Evolutionary conservation across 2,329 filamentous ascomycete genomes (phyloP).

Genomic region (Dichotomopilus funicola): DNA sequence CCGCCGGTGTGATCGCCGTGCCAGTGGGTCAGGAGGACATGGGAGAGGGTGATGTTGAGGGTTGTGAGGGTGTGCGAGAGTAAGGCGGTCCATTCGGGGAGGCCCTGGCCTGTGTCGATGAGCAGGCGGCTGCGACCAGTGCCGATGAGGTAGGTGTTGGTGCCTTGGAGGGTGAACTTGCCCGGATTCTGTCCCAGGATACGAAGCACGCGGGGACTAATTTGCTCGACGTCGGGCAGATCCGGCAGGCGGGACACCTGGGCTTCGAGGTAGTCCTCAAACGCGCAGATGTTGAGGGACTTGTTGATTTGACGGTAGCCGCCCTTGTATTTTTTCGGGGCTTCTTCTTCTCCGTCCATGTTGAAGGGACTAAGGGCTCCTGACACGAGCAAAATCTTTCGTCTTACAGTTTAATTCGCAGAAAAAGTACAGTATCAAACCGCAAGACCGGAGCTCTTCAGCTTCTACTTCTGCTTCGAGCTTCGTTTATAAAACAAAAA

Average conservation of each 20-base stretch:
- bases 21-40: conserved; percentile 64
- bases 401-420: too few relatives aligned
- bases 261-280: neutral
- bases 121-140: conserved; percentile 55
- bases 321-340: neutral
- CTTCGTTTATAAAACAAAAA: too few relatives aligned
- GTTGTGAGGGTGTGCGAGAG: conserved; percentile 29
- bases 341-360: neutral
- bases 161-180: conserved; percentile 46
- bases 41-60: conserved; percentile 30
- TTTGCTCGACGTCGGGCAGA: neutral
- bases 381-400: too few relatives aligned
- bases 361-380: neutral
- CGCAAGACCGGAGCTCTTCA: too few relatives aligned
- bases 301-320: neutral
- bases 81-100: conserved; percentile 47
- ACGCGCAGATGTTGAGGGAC: neutral
- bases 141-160: conserved; percentile 73
- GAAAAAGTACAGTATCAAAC: too few relatives aligned
- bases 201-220: neutral
- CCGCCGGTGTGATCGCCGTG: conserved; percentile 67
- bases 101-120: conserved; percentile 67
- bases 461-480: too few relatives aligned
- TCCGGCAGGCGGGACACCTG: neutral
- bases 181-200: neutral